Evolutionary conservation across 202 grass and related monocot species (phyloP).

Genomic region (Eragrostis tef): DNA sequence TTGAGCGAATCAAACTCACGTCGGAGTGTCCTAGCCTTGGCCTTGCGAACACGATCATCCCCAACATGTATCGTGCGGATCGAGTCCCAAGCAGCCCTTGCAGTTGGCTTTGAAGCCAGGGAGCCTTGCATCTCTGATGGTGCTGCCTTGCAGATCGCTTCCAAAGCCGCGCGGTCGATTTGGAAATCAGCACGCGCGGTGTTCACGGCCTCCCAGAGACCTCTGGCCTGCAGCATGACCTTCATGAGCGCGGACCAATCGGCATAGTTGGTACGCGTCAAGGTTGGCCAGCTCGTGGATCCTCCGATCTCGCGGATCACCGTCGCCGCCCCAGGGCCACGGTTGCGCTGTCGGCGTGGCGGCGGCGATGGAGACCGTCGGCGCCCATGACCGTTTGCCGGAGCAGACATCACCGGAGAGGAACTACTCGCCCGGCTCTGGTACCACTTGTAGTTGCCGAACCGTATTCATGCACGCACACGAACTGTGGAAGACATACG

Average conservation of each 20-base stretch:
- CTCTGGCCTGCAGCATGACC: no score
- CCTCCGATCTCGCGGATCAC: background rate
- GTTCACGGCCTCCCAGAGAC: no score
- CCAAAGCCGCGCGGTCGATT: no score
- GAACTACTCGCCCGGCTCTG: no score
- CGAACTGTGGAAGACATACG: no score
- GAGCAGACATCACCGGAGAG: no score
- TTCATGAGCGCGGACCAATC: background rate
- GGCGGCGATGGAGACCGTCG: background rate
- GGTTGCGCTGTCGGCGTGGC: background rate
- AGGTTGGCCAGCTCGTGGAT: background rate
- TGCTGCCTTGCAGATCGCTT: background rate
- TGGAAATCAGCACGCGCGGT: no score
- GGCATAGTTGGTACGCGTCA: background rate
- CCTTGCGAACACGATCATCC: background rate
- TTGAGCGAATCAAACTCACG: background rate
- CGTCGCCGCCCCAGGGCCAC: background rate
- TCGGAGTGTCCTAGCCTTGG: background rate
- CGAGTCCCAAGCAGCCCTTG: background rate
- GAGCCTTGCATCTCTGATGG: background rate
- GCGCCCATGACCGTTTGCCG: no score
- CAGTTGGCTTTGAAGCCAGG: background rate
- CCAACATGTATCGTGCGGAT: background rate
- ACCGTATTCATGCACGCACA: no score
- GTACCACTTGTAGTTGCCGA: no score